Conservation (phyloP, 768 basidiomycete genomes). For the Boletus reticulatus region DNA sequence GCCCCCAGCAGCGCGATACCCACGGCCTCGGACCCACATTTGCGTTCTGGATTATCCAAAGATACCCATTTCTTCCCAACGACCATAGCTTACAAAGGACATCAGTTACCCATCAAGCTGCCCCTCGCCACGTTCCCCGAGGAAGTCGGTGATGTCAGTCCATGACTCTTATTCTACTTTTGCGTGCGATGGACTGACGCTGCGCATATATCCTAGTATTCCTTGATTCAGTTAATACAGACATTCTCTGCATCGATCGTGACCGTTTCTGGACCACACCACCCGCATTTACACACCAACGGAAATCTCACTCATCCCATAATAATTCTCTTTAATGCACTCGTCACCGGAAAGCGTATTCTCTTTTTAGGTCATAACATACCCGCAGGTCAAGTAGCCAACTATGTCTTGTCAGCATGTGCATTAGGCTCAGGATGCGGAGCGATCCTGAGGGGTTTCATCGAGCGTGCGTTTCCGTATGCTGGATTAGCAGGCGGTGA, state of each 20-base stretch:
- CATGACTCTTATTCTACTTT: conserved; percentile 7
- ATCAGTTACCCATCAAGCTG: conserved; percentile 85
- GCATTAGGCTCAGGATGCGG: conserved; percentile 93
- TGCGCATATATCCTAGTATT: conserved; percentile 58
- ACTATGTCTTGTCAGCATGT: conserved; percentile 91
- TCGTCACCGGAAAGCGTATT: conserved; percentile 93
- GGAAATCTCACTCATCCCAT: conserved; percentile 91
- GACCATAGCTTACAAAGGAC: conserved; percentile 76
- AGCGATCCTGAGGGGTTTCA: conserved; percentile 76
- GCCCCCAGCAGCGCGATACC: conserved; percentile 37
- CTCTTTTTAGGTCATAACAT: conserved; percentile 90
- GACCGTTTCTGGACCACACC: conserved; percentile 68
- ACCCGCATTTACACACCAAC: conserved; percentile 92
- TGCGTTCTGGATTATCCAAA: conserved; percentile 54
- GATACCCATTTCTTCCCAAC: conserved; percentile 97
- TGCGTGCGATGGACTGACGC: conserved; percentile 9
- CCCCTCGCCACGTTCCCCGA: conserved; percentile 88
- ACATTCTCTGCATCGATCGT: conserved; percentile 66
- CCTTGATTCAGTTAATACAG: conserved; percentile 85
- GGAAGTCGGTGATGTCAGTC: conserved; percentile 92
- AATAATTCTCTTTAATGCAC: conserved; percentile 93
- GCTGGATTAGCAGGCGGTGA: conserved; percentile 86
- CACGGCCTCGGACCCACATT: conserved; percentile 45
- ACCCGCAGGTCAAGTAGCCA: conserved; percentile 88
- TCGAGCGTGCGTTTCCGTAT: conserved; percentile 92